Percentiles rank a stretch among this genome's conserved stretches.
phyloP scores from a whole-genome alignment of 2,329 filamentous ascomycete species.

The Xylaria multiplex region DNA sequence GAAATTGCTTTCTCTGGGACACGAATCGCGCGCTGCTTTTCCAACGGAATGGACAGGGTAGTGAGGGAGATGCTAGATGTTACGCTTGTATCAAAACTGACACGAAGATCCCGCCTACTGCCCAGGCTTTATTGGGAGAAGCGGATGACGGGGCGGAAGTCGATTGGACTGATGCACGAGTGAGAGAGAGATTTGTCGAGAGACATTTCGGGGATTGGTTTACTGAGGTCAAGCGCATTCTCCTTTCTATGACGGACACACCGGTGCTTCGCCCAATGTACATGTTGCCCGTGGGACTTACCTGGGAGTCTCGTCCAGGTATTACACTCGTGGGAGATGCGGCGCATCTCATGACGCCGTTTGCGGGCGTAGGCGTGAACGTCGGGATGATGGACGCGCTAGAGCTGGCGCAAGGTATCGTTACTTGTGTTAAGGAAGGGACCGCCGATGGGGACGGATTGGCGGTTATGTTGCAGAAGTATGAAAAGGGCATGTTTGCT shows the following conservation, averaged over 20 bases:
- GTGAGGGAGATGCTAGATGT: slow-evolving; percentile 32
- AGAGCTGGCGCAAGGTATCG: slow-evolving; percentile 49
- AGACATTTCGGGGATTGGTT: slow-evolving; percentile 37
- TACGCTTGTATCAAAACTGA: slow-evolving; percentile 39
- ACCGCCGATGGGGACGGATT: slow-evolving; percentile 29
- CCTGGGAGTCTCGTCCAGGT: slow-evolving; percentile 48
- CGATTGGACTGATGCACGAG: slow-evolving; percentile 36
- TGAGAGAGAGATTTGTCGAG: slow-evolving; percentile 34
- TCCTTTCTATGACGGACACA: slow-evolving; percentile 32
- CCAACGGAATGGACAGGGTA: slow-evolving; percentile 38
- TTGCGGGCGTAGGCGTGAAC: slow-evolving; percentile 62
- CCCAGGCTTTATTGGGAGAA: slow-evolving; percentile 28
- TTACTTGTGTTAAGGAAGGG: slow-evolving; percentile 28
- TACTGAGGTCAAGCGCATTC: slow-evolving; percentile 22
- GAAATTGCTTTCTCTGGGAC: slow-evolving; percentile 51
- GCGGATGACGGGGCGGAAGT: slow-evolving; percentile 29
- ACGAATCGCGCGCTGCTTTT: slow-evolving; percentile 36
- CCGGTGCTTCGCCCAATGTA: slow-evolving; percentile 38
- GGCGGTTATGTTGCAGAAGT: slow-evolving; percentile 34
- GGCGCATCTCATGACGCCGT: slow-evolving; percentile 61
- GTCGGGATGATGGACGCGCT: slow-evolving; percentile 58
- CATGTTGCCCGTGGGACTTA: slow-evolving; percentile 42
- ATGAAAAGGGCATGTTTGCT: slow-evolving; percentile 43
- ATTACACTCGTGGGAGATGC: slow-evolving; percentile 63
- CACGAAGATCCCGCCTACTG: slow-evolving; percentile 14